These are phyloP conservation scores for Marasmius tenuissimus DNA, from an alignment of 1,284 basidiomycete species.

Conservation along the genomic window DNA sequence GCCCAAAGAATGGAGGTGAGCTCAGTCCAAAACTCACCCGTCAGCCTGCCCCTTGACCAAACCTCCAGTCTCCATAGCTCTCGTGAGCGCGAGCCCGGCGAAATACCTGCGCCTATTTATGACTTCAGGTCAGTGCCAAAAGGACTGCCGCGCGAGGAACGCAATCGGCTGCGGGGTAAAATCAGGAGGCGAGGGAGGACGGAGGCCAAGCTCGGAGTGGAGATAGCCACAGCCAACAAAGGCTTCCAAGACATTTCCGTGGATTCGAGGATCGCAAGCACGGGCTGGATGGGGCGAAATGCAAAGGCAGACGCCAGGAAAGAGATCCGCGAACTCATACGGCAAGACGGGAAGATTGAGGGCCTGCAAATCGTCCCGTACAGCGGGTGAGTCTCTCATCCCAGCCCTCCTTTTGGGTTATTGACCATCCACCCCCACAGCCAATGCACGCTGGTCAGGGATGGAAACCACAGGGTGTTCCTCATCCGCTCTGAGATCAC, in stretches of 20 bases:
- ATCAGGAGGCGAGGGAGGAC: too few relatives aligned
- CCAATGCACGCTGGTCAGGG: not conserved
- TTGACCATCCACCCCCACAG: not conserved
- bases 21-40: too few relatives aligned
- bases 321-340: not conserved
- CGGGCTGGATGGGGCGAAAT: not conserved
- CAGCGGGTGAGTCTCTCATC: not conserved
- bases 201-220: too few relatives aligned
- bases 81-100: too few relatives aligned
- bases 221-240: too few relatives aligned
- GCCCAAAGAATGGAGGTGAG: too few relatives aligned
- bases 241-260: not conserved
- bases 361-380: not conserved
- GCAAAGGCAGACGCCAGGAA: not conserved
- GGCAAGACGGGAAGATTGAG: not conserved
- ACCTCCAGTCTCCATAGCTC: too few relatives aligned
- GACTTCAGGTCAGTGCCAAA: too few relatives aligned
- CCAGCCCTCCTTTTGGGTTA: not conserved
- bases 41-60: too few relatives aligned
- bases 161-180: too few relatives aligned
- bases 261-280: not conserved
- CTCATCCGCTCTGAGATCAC: not conserved
- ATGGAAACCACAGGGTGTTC: not conserved
- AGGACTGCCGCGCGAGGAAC: too few relatives aligned
- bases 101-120: too few relatives aligned